Evolutionary conservation across 2,329 filamentous ascomycete genomes (phyloP), one percentile per base, ranked within the genome.

Genomic region (Epichloe elymi): DNA sequence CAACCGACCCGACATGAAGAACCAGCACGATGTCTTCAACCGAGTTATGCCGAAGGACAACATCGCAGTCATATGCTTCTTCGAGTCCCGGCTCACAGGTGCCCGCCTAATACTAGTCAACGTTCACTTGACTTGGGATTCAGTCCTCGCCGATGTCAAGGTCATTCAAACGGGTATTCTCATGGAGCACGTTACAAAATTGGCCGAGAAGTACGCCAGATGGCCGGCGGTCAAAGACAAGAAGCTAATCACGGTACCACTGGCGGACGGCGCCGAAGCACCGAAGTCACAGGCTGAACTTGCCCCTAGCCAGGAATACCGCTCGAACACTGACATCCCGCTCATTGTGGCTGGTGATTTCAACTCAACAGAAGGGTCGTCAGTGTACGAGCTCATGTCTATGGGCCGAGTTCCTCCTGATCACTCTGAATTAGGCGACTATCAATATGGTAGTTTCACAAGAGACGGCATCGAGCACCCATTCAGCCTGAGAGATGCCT

Each of bases 41-140:
- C 86, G 93, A 30, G 86, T 98, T 54, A 97, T 96, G 93, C 90
- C 91, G 54, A 88, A 93, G 70, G 93, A 98, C 74, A 91, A 97
- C 65, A 95, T 98, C 66, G 93, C 86, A 15, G 85, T 95, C 46
- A 80, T 95, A 46, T 82, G 86, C 51, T 95, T 97, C 72, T 80
- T 98, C 55, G 93, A 98, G 68, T 96, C 95, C 61, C 82, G 91
- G 38, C 73, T 80, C 54, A 96, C 91, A 0, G 93, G 93, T n/a
- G 83, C 88, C 14, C 83, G 93, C 51, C 73, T 97, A 61, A 95
- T 98, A 56, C 82, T 97, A 37, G 88, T 88, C 58, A 97, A 97
- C 63, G 87, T 88, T 5, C 93, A 98, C 72, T 75, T 97, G 49
- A 94, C 88, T 61, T 98, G 93, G 93, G 90, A 98, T 61, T 88